Percentiles rank a stretch among this genome's conserved stretches.
Evolutionary conservation across 2,329 filamentous ascomycete species (phyloP).

Genomic region (Diaporthe batatas): DNA sequence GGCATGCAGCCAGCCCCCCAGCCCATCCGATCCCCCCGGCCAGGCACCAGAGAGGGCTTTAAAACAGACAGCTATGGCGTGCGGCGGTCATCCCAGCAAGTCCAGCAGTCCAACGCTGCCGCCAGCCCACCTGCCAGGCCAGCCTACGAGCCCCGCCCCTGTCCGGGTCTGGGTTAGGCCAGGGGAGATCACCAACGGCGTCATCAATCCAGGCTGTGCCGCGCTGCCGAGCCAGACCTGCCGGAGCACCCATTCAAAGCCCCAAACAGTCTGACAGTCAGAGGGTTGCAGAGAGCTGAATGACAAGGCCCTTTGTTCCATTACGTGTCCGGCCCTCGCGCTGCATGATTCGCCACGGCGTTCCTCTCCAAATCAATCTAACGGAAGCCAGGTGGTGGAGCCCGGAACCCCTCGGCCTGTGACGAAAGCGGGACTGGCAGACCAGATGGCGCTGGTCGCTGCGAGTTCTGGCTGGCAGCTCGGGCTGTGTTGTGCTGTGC

Average conservation of each 20-base stretch:
- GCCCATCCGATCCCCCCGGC: neutral
- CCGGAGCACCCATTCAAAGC: slow-evolving; percentile 24
- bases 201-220: slow-evolving; percentile 33
- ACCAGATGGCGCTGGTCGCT: neutral
- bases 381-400: slow-evolving; percentile 30
- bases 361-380: slow-evolving; percentile 17
- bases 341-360: slow-evolving; percentile 30
- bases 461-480: neutral
- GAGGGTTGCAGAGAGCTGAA: slow-evolving; percentile 14
- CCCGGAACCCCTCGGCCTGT: slow-evolving; percentile 16
- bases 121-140: slow-evolving; percentile 18
- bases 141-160: slow-evolving; percentile 6
- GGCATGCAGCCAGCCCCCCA: slow-evolving; percentile 22
- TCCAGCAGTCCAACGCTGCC: slow-evolving; percentile 1
- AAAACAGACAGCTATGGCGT: slow-evolving; percentile 2
- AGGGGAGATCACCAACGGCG: slow-evolving; percentile 32
- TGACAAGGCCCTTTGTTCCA: slow-evolving; percentile 29
- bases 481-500: neutral
- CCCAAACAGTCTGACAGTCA: slow-evolving; percentile 8
- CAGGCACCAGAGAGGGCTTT: neutral
- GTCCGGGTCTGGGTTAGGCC: slow-evolving; percentile 10
- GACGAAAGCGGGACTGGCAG: slow-evolving; percentile 29
- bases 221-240: slow-evolving; percentile 25
- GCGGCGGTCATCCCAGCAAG: neutral
- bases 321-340: slow-evolving; percentile 23